These are phyloP conservation scores for Eucalyptus curtisii DNA, from an alignment of 345 rosid genomes.

Conservation along the genomic window DNA sequence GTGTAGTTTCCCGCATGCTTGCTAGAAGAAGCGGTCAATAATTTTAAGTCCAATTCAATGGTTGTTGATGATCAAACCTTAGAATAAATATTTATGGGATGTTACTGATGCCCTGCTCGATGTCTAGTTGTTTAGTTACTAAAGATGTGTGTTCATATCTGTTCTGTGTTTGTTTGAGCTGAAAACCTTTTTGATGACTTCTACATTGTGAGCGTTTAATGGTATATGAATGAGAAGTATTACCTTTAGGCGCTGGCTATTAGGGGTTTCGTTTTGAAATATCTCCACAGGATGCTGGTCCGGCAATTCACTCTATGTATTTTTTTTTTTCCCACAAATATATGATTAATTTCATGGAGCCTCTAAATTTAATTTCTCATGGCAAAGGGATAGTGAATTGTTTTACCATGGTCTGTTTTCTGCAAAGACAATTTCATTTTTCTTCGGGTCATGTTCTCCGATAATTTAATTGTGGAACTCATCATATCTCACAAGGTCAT, in stretches of 20 bases:
- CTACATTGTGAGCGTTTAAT: not conserved
- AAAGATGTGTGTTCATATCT: not conserved
- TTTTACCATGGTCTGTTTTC: not conserved
- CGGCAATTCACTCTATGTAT: not conserved
- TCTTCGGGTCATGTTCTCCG: not conserved
- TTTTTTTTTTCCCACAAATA: not conserved
- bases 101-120: not conserved
- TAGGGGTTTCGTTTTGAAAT: not conserved
- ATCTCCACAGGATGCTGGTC: not conserved
- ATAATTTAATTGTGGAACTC: not conserved
- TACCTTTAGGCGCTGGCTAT: not conserved
- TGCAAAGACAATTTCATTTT: not conserved
- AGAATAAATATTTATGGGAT: not conserved
- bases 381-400: not conserved
- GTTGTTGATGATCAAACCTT: not conserved
- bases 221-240: not conserved
- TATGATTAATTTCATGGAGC: not conserved
- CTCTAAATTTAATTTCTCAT: not conserved
- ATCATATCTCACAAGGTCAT: not conserved
- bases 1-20: not conserved
- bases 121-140: not conserved
- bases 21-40: not conserved
- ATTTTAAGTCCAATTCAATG: not conserved
- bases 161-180: not conserved
- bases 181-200: not conserved